Conservation (phyloP, 805 yeast species). For the Candida sakaeoensis region DNA sequence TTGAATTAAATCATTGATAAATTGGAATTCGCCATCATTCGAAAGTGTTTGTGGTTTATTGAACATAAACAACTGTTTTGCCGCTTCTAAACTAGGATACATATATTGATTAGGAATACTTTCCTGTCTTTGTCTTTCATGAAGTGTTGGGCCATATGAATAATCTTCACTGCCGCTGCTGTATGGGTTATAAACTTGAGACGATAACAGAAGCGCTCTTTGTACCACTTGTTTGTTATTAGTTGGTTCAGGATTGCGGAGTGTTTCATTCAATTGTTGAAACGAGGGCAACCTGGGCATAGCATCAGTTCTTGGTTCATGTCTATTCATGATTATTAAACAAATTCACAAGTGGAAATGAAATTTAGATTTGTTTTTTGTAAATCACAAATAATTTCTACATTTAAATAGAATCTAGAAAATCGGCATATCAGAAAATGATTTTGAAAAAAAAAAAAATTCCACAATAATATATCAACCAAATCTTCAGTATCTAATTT, state of each 20-base stretch:
- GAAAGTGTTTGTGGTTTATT: neutral
- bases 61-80: constrained; percentile 2
- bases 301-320: neutral
- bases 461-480: neutral
- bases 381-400: neutral
- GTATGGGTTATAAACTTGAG: neutral
- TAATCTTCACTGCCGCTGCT: constrained; percentile 5
- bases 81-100: constrained; percentile 6
- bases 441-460: neutral
- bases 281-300: constrained; percentile 11
- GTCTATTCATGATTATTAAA: neutral
- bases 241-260: constrained; percentile 5
- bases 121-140: constrained; percentile 8
- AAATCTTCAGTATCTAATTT: constrained; percentile 7
- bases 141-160: constrained; percentile 4
- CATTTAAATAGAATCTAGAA: constrained; percentile 6
- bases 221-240: neutral
- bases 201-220: neutral
- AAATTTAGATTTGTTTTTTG: no score
- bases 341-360: neutral
- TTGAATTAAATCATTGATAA: constrained; percentile 8
- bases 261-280: constrained; percentile 10
- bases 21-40: constrained; percentile 2
- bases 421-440: constrained; percentile 9
- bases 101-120: constrained; percentile 8